Conservation (phyloP, 495 filamentous ascomycete species). For the Penicillium soppii region DNA sequence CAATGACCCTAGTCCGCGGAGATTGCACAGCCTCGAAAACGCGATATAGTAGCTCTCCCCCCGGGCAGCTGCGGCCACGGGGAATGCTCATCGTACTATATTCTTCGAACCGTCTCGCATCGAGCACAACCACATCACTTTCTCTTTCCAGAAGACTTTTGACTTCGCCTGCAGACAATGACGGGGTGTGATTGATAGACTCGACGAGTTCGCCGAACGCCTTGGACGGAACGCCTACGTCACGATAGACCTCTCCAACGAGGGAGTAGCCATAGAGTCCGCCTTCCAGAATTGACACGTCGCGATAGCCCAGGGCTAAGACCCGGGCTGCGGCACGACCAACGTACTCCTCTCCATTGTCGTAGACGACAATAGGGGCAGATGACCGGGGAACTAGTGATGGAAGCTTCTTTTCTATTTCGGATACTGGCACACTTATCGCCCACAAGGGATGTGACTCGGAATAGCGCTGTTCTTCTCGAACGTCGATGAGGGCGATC, state of each 20-base stretch:
- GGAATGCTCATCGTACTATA: conserved; percentile 30
- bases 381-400: conserved; percentile 15
- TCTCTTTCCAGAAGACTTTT: conserved; percentile 18
- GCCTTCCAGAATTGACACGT: conserved; percentile 21
- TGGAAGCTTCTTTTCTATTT: conserved; percentile 20
- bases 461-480: conserved; percentile 27
- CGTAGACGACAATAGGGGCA: conserved; percentile 20
- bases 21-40: conserved; percentile 24
- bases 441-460: conserved; percentile 22
- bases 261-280: conserved; percentile 19
- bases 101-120: conserved; percentile 25
- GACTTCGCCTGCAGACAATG: conserved; percentile 19
- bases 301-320: conserved; percentile 13
- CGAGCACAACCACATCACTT: conserved; percentile 17
- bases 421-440: conserved; percentile 22
- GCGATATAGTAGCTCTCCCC: conserved; percentile 26
- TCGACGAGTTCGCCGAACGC: conserved; percentile 31
- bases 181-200: conserved; percentile 28
- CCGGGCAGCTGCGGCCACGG: conserved; percentile 25
- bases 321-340: conserved; percentile 15
- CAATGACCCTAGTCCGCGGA: conserved; percentile 22
- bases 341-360: conserved; percentile 21
- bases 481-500: conserved; percentile 23
- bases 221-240: conserved; percentile 30
- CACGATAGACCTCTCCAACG: conserved; percentile 26